Evolutionary conservation across 108 stramenopile genomes (phyloP), one percentile per base, ranked within the genome.

Genomic region (Nannochloropsis granulata): DNA sequence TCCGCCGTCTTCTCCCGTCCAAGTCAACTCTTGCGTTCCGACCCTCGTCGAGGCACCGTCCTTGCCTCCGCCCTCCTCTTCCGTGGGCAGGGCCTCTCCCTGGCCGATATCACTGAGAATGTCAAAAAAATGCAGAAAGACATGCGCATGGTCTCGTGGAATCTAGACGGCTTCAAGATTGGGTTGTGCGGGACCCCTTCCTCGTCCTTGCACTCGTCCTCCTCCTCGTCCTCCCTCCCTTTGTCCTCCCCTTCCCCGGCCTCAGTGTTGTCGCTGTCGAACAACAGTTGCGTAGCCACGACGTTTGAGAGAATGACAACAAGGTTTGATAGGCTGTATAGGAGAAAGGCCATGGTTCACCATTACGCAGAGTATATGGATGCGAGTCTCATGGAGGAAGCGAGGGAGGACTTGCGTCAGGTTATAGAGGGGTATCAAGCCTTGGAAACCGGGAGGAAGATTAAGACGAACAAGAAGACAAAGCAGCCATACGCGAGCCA

Each of bases 111-210:
- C 9, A 82, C 90, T 45, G 42, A 44, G 14, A 88, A 89, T 80
- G 88, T 92, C 13, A 82, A 87, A 43, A 71, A 84, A 23, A 79
- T 90, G 42, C 85, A 81, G 26, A 24, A 43, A 21, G 24, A 83
- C 43, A 85, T 93, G 19, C 12, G 79, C 19, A 86, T 92, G 84
- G 89, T 91, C 8, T 44, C 46, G 21, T 93, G 92, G 92, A 93
- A 93, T 25, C 89, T 24, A 23, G 91, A 93, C 24, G 92, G 91
- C 14, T 92, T 91, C 88, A 93, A 93, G 84, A 84, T 92, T 34
- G 92, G 92, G 19, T 83, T 92, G 13, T 92, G 92, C 24, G 42
- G 43, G 9, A 89, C 82, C 23, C 78, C 89, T 13, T 85, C 90
- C 0, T 42, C 86, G 21, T 81, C 82, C 26, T 44, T 71, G 56